phyloP scores from a whole-genome alignment of 495 filamentous ascomycete genomes.

The Neurospora sp. region DNA sequence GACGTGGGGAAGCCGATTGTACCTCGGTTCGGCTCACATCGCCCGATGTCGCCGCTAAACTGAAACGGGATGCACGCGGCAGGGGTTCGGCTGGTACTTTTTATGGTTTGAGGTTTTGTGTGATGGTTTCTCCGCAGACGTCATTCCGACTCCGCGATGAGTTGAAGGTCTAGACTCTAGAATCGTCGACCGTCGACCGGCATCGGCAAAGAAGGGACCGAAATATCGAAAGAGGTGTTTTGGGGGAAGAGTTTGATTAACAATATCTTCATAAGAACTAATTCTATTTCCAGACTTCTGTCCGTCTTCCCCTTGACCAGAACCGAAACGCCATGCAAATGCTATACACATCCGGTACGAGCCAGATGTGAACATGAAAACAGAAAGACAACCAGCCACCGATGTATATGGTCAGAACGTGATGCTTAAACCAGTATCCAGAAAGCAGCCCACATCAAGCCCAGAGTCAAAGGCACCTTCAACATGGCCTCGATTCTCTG shows the following conservation, averaged over 20 bases:
- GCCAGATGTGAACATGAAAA: background rate
- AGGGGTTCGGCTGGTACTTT: background rate
- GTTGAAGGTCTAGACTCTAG: background rate
- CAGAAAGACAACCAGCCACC: background rate
- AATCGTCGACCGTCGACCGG: background rate
- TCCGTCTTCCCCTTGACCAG: background rate
- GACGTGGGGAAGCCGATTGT: constrained; percentile 5
- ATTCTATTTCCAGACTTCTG: background rate
- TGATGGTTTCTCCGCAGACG: constrained; percentile 5
- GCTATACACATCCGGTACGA: background rate
- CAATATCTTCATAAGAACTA: background rate
- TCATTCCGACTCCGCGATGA: constrained; percentile 1
- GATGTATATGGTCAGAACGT: background rate
- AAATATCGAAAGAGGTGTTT: background rate
- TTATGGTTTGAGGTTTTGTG: constrained; percentile 2
- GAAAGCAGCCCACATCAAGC: constrained; percentile 6
- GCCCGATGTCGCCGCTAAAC: background rate
- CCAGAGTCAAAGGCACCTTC: constrained; percentile 3
- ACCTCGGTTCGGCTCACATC: constrained; percentile 11
- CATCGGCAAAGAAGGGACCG: background rate
- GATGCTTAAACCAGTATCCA: background rate
- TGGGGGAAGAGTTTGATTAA: background rate
- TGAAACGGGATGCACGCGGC: background rate
- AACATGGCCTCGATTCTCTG: constrained; percentile 2
- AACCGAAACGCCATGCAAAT: background rate